Evolutionary conservation across 257 asterid species (phyloP).

Genomic region (Solanum rostratum): DNA sequence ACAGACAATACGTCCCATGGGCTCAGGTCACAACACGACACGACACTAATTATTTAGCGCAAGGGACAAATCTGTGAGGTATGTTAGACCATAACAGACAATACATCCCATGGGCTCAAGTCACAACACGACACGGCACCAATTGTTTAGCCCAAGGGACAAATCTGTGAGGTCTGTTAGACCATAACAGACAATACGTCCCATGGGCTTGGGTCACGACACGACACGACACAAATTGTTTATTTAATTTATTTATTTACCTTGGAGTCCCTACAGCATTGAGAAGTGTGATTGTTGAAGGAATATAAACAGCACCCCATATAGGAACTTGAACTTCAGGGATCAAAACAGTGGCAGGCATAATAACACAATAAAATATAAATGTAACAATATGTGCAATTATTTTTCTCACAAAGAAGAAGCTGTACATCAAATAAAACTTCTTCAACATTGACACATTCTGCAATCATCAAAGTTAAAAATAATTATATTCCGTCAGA

Average conservation of each 20-base stretch:
- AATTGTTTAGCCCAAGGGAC: neutral
- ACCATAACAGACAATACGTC: neutral
- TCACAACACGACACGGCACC: neutral
- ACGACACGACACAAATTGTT: neutral
- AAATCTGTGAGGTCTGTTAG: neutral
- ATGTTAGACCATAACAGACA: neutral
- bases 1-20: neutral
- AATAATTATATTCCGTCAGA: neutral
- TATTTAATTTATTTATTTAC: neutral
- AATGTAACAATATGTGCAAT: slow-evolving; percentile 17
- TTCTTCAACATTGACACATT: slow-evolving; percentile 14
- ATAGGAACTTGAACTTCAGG: slow-evolving; percentile 17
- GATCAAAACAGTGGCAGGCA: slow-evolving; percentile 9
- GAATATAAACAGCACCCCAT: slow-evolving; percentile 22
- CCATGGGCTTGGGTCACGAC: neutral
- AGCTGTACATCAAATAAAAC: slow-evolving; percentile 6
- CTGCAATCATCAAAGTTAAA: neutral
- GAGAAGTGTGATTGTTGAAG: slow-evolving; percentile 8
- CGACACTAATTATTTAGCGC: neutral
- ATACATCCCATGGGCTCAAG: neutral
- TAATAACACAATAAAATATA: slow-evolving; percentile 9
- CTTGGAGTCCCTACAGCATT: slow-evolving; percentile 21
- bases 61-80: neutral
- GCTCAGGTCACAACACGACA: neutral
- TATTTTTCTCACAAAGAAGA: neutral